Evolutionary conservation across 345 rosid genomes (phyloP).

Genomic region (Bruguiera sexangula): DNA sequence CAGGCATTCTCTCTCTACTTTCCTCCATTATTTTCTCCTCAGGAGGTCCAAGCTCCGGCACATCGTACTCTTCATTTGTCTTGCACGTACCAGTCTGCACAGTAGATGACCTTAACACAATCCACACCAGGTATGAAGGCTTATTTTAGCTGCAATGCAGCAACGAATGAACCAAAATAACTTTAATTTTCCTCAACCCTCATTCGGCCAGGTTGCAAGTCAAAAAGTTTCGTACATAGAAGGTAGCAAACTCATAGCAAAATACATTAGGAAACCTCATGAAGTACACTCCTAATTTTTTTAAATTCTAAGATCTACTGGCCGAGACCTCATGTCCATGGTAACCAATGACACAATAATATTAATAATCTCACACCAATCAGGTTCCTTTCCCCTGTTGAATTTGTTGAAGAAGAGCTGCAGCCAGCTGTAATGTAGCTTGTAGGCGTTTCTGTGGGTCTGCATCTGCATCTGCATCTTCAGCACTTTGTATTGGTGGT

Average conservation of each 20-base stretch:
- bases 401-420: constrained; percentile 92
- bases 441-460: constrained; percentile 89
- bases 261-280: background rate
- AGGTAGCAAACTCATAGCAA: background rate
- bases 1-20: too few relatives aligned
- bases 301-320: background rate
- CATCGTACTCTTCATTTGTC: too few relatives aligned
- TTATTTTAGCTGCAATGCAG: too few relatives aligned
- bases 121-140: too few relatives aligned
- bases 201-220: too few relatives aligned
- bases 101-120: too few relatives aligned
- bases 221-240: background rate
- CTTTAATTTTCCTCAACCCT: too few relatives aligned
- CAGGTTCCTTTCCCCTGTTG: constrained; percentile 74
- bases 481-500: constrained; percentile 24
- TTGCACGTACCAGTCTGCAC: too few relatives aligned
- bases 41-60: too few relatives aligned
- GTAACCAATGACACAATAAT: background rate
- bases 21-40: too few relatives aligned
- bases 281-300: background rate
- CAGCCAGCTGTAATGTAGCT: constrained; percentile 91
- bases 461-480: constrained; percentile 60
- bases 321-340: background rate
- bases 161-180: too few relatives aligned
- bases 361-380: background rate